phyloP scores from a whole-genome alignment of 306 rosid species.

The Medicago truncatula region MtrunA17r5.0-ANR NC_053042.1:4903501-4904000 shows the following conservation, averaged over 20 bases:
- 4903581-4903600: neutral
- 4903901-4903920: neutral
- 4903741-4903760: neutral
- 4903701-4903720: slow-evolving; percentile 62
- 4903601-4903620: neutral
- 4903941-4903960: neutral
- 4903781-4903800: slow-evolving; percentile 34
- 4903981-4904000: neutral
- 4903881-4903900: slow-evolving; percentile 31
- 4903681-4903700: slow-evolving; percentile 43
- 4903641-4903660: neutral
- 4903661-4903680: neutral
- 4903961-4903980: neutral
- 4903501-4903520: neutral
- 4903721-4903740: neutral
- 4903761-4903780: slow-evolving; percentile 2
- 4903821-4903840: slow-evolving; percentile 32
- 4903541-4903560: neutral
- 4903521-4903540: neutral
- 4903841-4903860: slow-evolving; percentile 27
- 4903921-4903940: neutral
- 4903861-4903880: slow-evolving; percentile 33
- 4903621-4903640: neutral
- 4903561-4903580: neutral
- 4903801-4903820: slow-evolving; percentile 25